Conservation (phyloP, 1,284 basidiomycete species). For the Ustilago crameri region DNA sequence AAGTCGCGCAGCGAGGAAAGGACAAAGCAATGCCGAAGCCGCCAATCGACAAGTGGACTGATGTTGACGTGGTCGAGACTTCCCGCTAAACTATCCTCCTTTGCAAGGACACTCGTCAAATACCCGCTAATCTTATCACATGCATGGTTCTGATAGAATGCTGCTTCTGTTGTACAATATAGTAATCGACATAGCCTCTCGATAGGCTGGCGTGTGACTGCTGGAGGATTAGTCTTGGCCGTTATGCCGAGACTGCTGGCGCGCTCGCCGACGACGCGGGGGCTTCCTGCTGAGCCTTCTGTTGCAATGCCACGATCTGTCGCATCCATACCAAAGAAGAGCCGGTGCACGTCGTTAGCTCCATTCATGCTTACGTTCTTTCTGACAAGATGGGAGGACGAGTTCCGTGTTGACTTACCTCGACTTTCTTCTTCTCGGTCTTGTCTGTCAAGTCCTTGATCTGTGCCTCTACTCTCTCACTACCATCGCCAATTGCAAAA, state of each 20-base stretch:
- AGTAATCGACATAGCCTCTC: neutral
- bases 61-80: conserved; percentile 29
- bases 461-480: conserved; percentile 51
- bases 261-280: neutral
- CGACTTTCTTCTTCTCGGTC: conserved; percentile 54
- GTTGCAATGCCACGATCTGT: conserved; percentile 53
- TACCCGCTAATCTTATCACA: neutral
- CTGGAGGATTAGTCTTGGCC: too few relatives aligned
- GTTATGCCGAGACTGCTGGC: conserved; percentile 14
- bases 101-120: neutral
- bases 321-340: neutral
- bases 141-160: conserved; percentile 6
- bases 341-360: conserved; percentile 8
- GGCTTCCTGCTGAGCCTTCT: conserved; percentile 49
- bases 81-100: conserved; percentile 13
- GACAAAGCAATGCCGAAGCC: neutral
- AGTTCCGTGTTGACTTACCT: too few relatives aligned
- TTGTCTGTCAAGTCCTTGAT: conserved; percentile 51
- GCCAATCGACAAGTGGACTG: conserved; percentile 11
- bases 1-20: too few relatives aligned
- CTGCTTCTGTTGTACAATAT: conserved; percentile 9
- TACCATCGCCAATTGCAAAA: conserved; percentile 3
- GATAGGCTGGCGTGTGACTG: neutral
- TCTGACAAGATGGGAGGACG: too few relatives aligned
- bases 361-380: too few relatives aligned